phyloP scores from a whole-genome alignment of 257 asterid species.

The Solanum sitiens region DNA sequence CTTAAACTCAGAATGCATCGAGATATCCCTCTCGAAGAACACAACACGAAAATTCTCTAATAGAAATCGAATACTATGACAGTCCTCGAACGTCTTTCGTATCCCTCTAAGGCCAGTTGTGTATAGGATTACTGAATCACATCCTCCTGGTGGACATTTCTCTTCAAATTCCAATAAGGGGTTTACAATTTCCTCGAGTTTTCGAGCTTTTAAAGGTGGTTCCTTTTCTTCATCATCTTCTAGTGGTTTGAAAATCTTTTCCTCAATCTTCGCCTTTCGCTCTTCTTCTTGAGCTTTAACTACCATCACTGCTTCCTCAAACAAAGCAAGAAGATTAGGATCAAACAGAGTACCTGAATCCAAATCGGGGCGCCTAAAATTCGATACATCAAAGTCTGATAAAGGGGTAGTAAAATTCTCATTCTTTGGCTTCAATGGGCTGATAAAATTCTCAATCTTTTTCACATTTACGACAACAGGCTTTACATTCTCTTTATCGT shows the following conservation, averaged over 20 bases:
- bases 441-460: not conserved
- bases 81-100: slow-evolving; percentile 75
- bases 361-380: slow-evolving; percentile 54
- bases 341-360: slow-evolving; percentile 61
- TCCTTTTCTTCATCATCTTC: slow-evolving; percentile 15
- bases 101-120: slow-evolving; percentile 87
- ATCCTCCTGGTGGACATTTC: slow-evolving; percentile 78
- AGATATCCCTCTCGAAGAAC: slow-evolving; percentile 73
- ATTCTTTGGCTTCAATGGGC: slow-evolving; percentile 7
- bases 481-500: slow-evolving; percentile 46
- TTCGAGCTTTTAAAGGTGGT: slow-evolving; percentile 42
- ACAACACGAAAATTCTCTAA: slow-evolving; percentile 44
- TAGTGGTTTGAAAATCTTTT: slow-evolving; percentile 3
- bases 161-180: slow-evolving; percentile 46
- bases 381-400: slow-evolving; percentile 23
- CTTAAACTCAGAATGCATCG: slow-evolving; percentile 78
- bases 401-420: slow-evolving; percentile 4
- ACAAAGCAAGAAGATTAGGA: slow-evolving; percentile 59
- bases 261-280: slow-evolving; percentile 24
- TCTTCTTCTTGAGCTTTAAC: slow-evolving; percentile 51
- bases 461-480: slow-evolving; percentile 11
- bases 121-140: slow-evolving; percentile 57
- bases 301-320: slow-evolving; percentile 57
- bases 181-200: slow-evolving; percentile 20
- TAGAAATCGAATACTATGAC: slow-evolving; percentile 51